Evolutionary conservation across 2,329 filamentous ascomycete species (phyloP).

Genomic region (Ophiocordyceps sinensis): DNA sequence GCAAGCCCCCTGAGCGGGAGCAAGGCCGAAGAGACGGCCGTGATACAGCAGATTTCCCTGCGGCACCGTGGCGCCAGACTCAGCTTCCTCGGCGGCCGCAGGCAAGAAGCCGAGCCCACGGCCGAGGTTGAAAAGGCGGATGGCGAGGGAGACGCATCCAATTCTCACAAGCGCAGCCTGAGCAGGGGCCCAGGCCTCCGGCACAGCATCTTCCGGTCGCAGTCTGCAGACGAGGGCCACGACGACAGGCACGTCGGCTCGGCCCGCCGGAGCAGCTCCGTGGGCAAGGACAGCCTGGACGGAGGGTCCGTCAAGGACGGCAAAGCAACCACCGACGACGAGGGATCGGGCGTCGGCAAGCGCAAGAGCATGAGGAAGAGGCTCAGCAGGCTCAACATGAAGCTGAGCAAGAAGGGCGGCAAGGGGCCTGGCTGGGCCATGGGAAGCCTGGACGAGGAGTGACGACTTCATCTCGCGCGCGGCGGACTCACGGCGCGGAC

Average conservation of each 20-base stretch:
- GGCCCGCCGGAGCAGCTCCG: constrained; percentile 9
- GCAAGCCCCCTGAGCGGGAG: constrained; percentile 19
- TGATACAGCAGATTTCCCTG: constrained; percentile 35
- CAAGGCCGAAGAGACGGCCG: constrained; percentile 32
- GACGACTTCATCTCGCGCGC: constrained; percentile 3
- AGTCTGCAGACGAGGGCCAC: constrained; percentile 15
- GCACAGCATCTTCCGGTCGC: constrained; percentile 30
- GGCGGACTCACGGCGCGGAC: too few relatives aligned
- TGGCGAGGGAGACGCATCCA: constrained; percentile 17
- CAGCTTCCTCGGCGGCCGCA: constrained; percentile 41
- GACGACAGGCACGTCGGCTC: constrained; percentile 5
- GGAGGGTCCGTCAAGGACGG: constrained; percentile 9
- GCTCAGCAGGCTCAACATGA: constrained; percentile 63
- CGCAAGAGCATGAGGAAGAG: constrained; percentile 60
- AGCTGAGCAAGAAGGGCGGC: constrained; percentile 55
- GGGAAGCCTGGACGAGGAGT: constrained; percentile 43
- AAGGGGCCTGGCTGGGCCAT: constrained; percentile 34
- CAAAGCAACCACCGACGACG: constrained; percentile 9
- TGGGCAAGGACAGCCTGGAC: constrained; percentile 14
- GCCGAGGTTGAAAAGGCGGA: constrained; percentile 14
- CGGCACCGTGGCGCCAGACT: constrained; percentile 38
- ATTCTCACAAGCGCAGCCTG: constrained; percentile 14
- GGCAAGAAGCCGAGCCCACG: constrained; percentile 23
- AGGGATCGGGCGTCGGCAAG: constrained; percentile 23
- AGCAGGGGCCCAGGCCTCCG: constrained; percentile 17